Conservation (phyloP, 805 yeast species). For the Sungouiella blattae region DNA sequence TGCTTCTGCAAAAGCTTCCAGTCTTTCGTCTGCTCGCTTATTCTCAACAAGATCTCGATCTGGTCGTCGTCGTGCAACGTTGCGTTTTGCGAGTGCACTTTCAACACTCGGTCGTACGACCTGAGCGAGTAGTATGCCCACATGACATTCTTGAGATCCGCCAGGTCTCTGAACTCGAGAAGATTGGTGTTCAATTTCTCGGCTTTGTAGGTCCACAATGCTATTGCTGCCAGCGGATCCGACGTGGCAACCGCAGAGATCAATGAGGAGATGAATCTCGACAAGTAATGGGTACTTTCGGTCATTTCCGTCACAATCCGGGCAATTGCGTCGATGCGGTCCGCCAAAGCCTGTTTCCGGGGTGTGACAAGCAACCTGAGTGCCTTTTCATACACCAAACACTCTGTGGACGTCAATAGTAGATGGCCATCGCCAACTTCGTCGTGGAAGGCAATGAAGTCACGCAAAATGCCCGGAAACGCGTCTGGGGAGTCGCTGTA, state of each 20-base stretch:
- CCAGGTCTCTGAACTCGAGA: constrained; percentile 5
- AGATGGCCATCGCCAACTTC: constrained; percentile 20
- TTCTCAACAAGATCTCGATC: constrained; percentile 44
- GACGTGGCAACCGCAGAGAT: constrained; percentile 11
- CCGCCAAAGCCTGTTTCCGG: constrained; percentile 3
- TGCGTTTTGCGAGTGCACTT: constrained; percentile 33
- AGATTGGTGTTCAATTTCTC: constrained; percentile 1
- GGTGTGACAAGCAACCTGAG: constrained; percentile 17
- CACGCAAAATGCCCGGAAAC: constrained; percentile 8
- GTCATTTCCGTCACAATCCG: constrained; percentile 2
- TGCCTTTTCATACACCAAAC: constrained; percentile 17
- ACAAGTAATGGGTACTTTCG: constrained; percentile 3
- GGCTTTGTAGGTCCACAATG: constrained; percentile 21
- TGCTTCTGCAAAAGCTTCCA: constrained; percentile 55
- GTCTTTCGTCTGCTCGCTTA: constrained; percentile 43
- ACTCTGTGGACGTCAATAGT: constrained; percentile 13
- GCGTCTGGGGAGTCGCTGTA: constrained; percentile 13
- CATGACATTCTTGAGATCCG: constrained; percentile 33
- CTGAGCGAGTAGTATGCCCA: constrained; percentile 21
- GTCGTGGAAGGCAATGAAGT: constrained; percentile 16
- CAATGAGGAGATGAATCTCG: constrained; percentile 16
- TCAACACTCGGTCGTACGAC: constrained; percentile 18
- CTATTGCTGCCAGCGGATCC: constrained; percentile 6
- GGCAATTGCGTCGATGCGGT: constrained; percentile 10
- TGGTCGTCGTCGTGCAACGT: constrained; percentile 45